These are phyloP conservation scores for Nicotiana undulata DNA, from an alignment of 257 asterid species.

Conservation along the genomic window DNA sequence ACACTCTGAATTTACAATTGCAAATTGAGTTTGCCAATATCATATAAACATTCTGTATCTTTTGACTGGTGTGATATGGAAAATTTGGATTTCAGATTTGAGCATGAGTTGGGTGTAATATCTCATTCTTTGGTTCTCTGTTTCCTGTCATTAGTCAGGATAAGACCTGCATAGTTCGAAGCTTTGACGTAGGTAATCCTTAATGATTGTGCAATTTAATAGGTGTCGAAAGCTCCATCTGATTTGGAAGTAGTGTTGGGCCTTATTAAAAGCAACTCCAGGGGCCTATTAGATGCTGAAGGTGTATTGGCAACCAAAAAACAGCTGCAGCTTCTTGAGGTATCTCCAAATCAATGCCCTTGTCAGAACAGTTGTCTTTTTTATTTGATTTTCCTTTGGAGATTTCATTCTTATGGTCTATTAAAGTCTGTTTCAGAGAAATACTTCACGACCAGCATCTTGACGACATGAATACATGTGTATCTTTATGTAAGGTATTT, in stretches of 20 bases:
- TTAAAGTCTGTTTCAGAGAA: background rate
- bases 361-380: background rate
- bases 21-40: background rate
- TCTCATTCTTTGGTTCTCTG: background rate
- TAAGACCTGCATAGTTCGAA: background rate
- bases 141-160: background rate
- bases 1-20: background rate
- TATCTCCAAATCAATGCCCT: slow-evolving; percentile 19
- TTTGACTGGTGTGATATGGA: background rate
- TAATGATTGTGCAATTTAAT: background rate
- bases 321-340: slow-evolving; percentile 91
- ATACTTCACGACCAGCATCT: background rate
- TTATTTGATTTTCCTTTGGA: background rate
- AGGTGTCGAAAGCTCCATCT: slow-evolving; percentile 92
- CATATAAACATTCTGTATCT: background rate
- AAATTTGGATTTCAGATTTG: background rate
- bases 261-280: slow-evolving; percentile 67
- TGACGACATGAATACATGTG: background rate
- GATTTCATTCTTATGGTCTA: background rate
- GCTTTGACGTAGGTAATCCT: background rate
- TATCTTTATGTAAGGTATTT: background rate
- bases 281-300: slow-evolving; percentile 68
- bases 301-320: slow-evolving; percentile 51
- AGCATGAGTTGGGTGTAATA: background rate
- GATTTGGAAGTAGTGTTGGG: slow-evolving; percentile 84